These are phyloP conservation scores for Mycena leptocephala DNA, from an alignment of 768 basidiomycete genomes.

Conservation along the genomic window DNA sequence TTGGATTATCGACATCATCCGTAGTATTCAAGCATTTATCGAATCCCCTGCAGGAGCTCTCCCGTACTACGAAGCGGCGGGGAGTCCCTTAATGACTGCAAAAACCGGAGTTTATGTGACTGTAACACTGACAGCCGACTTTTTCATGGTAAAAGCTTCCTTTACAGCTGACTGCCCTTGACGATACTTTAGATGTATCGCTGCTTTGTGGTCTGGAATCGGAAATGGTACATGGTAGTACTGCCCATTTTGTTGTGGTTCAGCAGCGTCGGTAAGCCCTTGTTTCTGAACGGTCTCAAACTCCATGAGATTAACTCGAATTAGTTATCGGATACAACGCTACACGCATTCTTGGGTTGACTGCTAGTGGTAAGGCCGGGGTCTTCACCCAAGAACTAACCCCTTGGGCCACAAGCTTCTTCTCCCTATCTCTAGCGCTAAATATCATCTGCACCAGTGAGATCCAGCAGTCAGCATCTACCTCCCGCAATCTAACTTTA, in stretches of 20 bases:
- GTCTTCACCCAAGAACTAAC: background rate
- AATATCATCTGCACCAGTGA: slow-evolving; percentile 19
- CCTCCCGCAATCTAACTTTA: too few relatives aligned
- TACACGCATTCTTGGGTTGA: background rate
- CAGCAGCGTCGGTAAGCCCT: background rate
- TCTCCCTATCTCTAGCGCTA: background rate
- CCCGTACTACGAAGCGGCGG: background rate
- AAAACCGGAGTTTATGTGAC: background rate
- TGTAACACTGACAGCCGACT: background rate
- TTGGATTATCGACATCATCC: slow-evolving; percentile 27
- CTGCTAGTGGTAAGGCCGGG: background rate
- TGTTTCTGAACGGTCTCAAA: background rate
- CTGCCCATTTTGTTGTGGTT: slow-evolving; percentile 19
- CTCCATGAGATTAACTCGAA: too few relatives aligned
- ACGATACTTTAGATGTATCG: slow-evolving; percentile 23
- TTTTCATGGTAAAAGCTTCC: slow-evolving; percentile 12
- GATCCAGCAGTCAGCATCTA: background rate
- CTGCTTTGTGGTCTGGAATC: slow-evolving; percentile 24
- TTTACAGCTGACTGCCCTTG: background rate
- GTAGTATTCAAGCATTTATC: slow-evolving; percentile 9
- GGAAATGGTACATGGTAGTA: slow-evolving; percentile 1
- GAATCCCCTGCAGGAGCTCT: slow-evolving; percentile 9
- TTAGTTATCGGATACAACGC: background rate
- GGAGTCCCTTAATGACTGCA: background rate
- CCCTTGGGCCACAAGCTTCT: slow-evolving; percentile 1